Evolutionary conservation across 768 basidiomycete genomes (phyloP), one percentile per base, ranked within the genome.

Genomic region (Leccinellum rugosiceps): DNA sequence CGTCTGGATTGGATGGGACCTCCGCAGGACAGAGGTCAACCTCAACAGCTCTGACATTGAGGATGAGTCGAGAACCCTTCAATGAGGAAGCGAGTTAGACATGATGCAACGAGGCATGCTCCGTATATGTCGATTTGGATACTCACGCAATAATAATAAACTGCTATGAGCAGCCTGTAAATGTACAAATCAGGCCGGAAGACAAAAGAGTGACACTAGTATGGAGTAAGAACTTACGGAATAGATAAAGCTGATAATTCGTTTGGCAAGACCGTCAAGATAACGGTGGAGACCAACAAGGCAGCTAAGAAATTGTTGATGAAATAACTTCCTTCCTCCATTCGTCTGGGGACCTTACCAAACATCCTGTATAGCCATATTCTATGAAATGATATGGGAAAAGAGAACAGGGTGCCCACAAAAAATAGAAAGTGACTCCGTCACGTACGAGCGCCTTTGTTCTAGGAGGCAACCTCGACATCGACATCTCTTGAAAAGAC

Each of bases 111-210:
- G 35, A 47, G 23, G 35, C 38, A 47, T 4, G 8, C 8, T 2
- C 21, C 11, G 8, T 13, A 30, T 45, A 47, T 21, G 15, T 11
- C 13, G 41, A 25, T 45, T 14, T 1, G 7, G 2, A 21, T 57
- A 62, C 66, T 54, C 56, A 67, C 65, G 19, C 65, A 68, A 26
- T 62, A 66, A 0, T 64, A 63, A 53, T 67, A 67, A 14, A 49
- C 50, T 1, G 60, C 56, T 8, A 67, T 30, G 3, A 67, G 63
- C 0, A 57, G 23, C 25, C 65, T 67, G 48, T 10, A 46, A 46
- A n/a, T 19, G 50, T 48, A 43, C 17, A 50, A 47, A 57, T 60
- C 25, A 65, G 38, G 52, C 31, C 28, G 4, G 14, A 30, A 19
- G 25, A 26, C 28, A 9, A 25, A 26, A 19, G n/a, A 11, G 52